Evolutionary conservation across 73 alveolate genomes (phyloP).

Genomic region (Paramecium sonneborni): DNA sequence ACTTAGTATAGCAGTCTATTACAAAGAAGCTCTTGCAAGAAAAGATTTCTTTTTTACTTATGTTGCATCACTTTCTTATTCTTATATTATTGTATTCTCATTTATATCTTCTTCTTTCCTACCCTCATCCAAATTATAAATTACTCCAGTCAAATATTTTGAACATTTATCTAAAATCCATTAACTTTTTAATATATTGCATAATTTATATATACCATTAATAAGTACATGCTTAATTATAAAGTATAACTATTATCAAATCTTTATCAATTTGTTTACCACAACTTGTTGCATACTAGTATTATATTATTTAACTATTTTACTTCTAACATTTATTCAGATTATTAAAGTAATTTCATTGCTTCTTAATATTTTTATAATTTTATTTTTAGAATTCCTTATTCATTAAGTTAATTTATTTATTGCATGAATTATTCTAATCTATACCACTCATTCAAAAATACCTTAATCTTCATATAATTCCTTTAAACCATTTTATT

Average conservation of each 20-base stretch:
- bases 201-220: conserved; percentile 14
- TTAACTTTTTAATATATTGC: neutral
- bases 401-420: neutral
- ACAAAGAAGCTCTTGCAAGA: neutral
- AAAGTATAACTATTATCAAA: conserved; percentile 54
- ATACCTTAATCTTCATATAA: conserved; percentile 9
- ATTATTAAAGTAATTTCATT: conserved; percentile 34
- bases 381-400: neutral
- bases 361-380: conserved; percentile 41
- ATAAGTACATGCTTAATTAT: conserved; percentile 64
- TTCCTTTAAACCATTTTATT: neutral
- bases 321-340: conserved; percentile 68
- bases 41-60: neutral
- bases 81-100: neutral
- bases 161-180: conserved; percentile 66
- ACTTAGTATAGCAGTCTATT: conserved; percentile 19
- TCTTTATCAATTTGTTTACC: conserved; percentile 62
- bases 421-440: conserved; percentile 25
- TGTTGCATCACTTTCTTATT: neutral
- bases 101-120: conserved; percentile 59
- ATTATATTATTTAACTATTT: neutral
- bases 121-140: conserved; percentile 54
- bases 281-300: conserved; percentile 66
- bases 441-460: neutral
- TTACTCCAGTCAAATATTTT: conserved; percentile 61